Evolutionary conservation across 2,329 filamentous ascomycete genomes (phyloP), one percentile per base, ranked within the genome.

Genomic region (Colletotrichum gigasporum): DNA sequence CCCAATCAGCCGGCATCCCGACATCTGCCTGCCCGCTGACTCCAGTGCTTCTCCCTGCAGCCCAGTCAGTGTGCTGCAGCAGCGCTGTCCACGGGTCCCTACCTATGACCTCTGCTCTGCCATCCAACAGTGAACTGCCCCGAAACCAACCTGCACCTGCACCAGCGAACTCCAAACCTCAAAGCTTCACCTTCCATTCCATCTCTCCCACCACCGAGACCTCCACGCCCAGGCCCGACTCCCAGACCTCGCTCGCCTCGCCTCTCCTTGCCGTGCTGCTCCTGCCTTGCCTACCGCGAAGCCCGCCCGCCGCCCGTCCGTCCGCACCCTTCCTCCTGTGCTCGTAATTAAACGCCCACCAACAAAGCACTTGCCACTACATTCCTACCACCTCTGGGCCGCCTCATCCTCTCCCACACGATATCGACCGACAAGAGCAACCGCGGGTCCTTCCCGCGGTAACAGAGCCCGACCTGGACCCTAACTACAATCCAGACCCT

Each of bases 391-490:
- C 44, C 10, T 18, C 35, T 48, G 50, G 62, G 56, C 56, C 26
- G 24, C 56, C 22, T 42, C 30, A 39, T 48, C 20, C 30, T 35
- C 20, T 30, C 41, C 37, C 41, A n/a, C 12, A 48, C 54, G 16
- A 61, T 65, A 61, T 48, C 62, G 50, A 61, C 42, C 56, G 34
- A 63, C 58, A 51, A 63, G 51, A 65, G 22, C 57, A 56, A 59
- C 77, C 76, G 78, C 78, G 77, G 78, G 75, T 65, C 69, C 66
- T 67, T 69, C 69, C 77, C 77, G 78, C 78, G 76, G 72, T 57
- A 62, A 66, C 44, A 76, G 70, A 75, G 74, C 73, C 71, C 77
- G 78, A 77, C 71, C 77, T 80, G 78, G 78, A 80, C 72, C 72
- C 70, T 72, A 71, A 74, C 70, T 74, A 71, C 69, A 69, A 71